phyloP scores from a whole-genome alignment of 257 asterid genomes.

The Salvia splendens region DNA sequence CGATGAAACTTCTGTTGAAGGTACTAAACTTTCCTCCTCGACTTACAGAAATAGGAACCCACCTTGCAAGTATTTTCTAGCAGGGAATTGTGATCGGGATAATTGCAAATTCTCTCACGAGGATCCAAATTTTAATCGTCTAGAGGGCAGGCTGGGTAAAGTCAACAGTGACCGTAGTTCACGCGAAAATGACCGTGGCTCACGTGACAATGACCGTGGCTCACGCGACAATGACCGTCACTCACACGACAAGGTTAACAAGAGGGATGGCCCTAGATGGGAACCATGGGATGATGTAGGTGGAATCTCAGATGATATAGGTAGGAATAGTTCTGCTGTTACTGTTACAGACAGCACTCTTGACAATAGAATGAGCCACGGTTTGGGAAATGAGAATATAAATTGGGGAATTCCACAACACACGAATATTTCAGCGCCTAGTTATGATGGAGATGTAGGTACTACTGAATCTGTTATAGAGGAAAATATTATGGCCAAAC shows the following conservation, averaged over 20 bases:
- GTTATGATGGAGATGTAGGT: constrained; percentile 37
- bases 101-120: constrained; percentile 82
- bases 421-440: constrained; percentile 33
- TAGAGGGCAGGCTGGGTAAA: constrained; percentile 45
- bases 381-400: constrained; percentile 41
- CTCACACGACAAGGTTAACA: constrained; percentile 32
- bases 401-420: constrained; percentile 38
- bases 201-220: constrained; percentile 35
- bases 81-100: constrained; percentile 68
- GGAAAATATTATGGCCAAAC: constrained; percentile 35
- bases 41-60: constrained; percentile 45
- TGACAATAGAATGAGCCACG: constrained; percentile 37
- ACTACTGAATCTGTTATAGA: constrained; percentile 36
- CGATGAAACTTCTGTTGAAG: constrained; percentile 49
- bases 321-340: constrained; percentile 34
- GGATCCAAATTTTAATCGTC: constrained; percentile 39
- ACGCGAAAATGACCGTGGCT: constrained; percentile 28
- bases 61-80: constrained; percentile 72
- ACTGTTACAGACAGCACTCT: constrained; percentile 19
- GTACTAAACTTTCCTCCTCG: constrained; percentile 41
- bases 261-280: constrained; percentile 40
- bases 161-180: constrained; percentile 36
- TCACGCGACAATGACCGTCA: constrained; percentile 29
- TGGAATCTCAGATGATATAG: constrained; percentile 33
- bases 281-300: constrained; percentile 32